Evolutionary conservation across 768 basidiomycete genomes (phyloP), one percentile per base, ranked within the genome.

Genomic region (Symmetrospora coprosmae): DNA sequence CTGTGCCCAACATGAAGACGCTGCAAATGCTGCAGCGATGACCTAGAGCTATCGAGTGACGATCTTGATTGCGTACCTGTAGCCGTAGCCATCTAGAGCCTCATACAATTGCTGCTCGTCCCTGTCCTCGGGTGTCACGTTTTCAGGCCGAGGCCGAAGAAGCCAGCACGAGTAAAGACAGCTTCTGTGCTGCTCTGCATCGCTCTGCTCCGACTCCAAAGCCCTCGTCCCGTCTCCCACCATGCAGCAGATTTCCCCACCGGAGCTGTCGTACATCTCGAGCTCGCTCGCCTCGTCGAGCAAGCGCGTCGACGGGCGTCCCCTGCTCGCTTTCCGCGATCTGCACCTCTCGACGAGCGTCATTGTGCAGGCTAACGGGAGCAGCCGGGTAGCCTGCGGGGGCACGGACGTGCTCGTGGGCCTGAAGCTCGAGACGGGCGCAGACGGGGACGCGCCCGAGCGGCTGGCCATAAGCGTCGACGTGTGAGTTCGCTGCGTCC

Each of bases 391-490:
- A 16, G 19, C 19, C 28, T 47, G 52, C 34, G 62, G 30, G 19
- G 62, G 62, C 14, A 59, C 53, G 8, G 43, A 58, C 35, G 38
- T 63, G 8, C 30, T 63, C 13, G 52, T 55, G 21, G 62, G 62
- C 8, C 21, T 58, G 7, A 56, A 59, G 37, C 55, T 63, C 11
- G 62, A 63, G 38, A 51, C 62, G 3, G 45, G 30, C 9, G 17
- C 55, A 31, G 28, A 16, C 19, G 28, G 49, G 7, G 35, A 46
- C 21, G 28, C n/a, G n/a, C n/a, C 19, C 17, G 62, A 53, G 14
- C 27, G 47, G 38, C 21, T 63, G 23, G 33, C 23, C 13, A 33
- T 45, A 11, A 59, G 25, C 7, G 48, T 63, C 13, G 41, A 59
- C 21, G 34, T 53, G 62, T 62, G 21, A 62, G 61, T 41, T 33